Evolutionary conservation across 495 filamentous ascomycete species (phyloP), one percentile per base, ranked within the genome.

Genomic region (Lasiosphaeris hirsuta): DNA sequence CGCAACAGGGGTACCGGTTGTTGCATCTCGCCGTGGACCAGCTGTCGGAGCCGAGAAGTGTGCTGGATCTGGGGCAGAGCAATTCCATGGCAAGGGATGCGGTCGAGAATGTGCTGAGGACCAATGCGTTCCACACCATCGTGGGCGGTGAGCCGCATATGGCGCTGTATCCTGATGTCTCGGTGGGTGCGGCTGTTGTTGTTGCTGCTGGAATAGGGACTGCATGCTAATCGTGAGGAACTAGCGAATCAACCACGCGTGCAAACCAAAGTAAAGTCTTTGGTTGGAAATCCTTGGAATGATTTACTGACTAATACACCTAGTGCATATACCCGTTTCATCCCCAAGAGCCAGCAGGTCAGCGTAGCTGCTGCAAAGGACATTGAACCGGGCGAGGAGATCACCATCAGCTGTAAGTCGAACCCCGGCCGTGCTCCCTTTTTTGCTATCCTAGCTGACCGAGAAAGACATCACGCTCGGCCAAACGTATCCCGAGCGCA

Each of bases 191-290:
- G 5, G 2, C 14, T 34, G 9, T 45, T 5, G 7, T n/a, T n/a
- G n/a, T n/a, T n/a, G n/a, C n/a, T n/a, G n/a, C n/a, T n/a, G n/a
- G n/a, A n/a, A n/a, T n/a, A n/a, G n/a, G n/a, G n/a, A n/a, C n/a
- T n/a, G n/a, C 11, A 19, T 14, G 4, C 50, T 33, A 8, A 46
- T 10, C n/a, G 4, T 2, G 6, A 18, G 17, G 36, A 7, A 18
- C n/a, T 10, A 73, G 72, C 68, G 71, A 50, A 67, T 75, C 34
- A 77, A 75, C 47, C 72, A 77, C 50, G 72, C 68, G 2, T 74
- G 72, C 42, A 70, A 62, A 11, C 72, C 74, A 49, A 73, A 72
- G 72, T 75, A 59, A 68, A 70, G 9, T 10, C 61, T 55, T 40
- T 62, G 40, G 10, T 30, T 15, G n/a, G 13, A 10, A 7, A 44